Conservation (phyloP, 495 filamentous ascomycete species). For the Aspergillus diversus region DNA sequence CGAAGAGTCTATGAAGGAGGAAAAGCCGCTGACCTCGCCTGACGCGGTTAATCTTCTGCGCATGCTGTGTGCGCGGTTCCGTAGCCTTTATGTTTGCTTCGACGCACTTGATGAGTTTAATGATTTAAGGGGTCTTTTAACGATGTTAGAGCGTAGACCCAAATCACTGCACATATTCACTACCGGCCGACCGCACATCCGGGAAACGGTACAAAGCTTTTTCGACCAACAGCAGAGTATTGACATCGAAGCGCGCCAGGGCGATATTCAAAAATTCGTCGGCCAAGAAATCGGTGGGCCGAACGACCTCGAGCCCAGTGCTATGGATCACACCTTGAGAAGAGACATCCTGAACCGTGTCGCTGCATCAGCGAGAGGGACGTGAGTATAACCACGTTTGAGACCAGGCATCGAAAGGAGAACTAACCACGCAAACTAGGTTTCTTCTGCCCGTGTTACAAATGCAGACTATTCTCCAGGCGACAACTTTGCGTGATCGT, state of each 20-base stretch:
- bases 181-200: slow-evolving; percentile 23
- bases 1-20: background rate
- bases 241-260: slow-evolving; percentile 21
- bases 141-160: slow-evolving; percentile 11
- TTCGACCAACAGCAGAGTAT: slow-evolving; percentile 19
- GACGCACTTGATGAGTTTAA: slow-evolving; percentile 27
- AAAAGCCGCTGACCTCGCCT: background rate
- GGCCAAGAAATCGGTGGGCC: slow-evolving; percentile 24
- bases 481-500: slow-evolving; percentile 20
- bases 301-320: slow-evolving; percentile 25
- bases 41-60: slow-evolving; percentile 14
- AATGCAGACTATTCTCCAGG: slow-evolving; percentile 23
- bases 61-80: slow-evolving; percentile 16
- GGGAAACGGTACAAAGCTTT: slow-evolving; percentile 11
- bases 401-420: background rate
- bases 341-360: slow-evolving; percentile 19
- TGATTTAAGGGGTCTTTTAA: slow-evolving; percentile 15
- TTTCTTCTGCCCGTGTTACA: slow-evolving; percentile 27
- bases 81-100: slow-evolving; percentile 22
- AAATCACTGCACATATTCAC: slow-evolving; percentile 16
- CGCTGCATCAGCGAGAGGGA: slow-evolving; percentile 20
- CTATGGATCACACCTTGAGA: slow-evolving; percentile 24
- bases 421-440: slow-evolving; percentile 15
- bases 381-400: slow-evolving; percentile 15
- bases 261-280: slow-evolving; percentile 24